Evolutionary conservation across 495 filamentous ascomycete species (phyloP).

Genomic region (Hypoxylon fuscum): DNA sequence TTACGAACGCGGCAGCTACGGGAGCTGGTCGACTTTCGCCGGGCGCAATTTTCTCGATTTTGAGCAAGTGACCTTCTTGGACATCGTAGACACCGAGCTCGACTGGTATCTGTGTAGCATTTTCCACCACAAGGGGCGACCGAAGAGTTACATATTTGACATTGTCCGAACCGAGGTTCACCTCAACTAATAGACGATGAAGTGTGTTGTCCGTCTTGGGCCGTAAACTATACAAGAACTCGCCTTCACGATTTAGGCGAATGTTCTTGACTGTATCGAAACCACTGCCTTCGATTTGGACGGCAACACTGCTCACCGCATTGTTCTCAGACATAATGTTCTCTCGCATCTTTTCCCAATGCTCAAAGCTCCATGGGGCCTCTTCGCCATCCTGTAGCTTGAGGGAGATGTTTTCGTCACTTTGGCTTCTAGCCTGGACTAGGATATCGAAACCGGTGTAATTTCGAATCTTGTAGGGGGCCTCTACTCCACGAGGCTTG

Average conservation of each 20-base stretch:
- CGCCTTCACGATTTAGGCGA: constrained; percentile 91
- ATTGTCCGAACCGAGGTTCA: constrained; percentile 88
- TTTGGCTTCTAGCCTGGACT: constrained; percentile 78
- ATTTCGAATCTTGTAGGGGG: constrained; percentile 92
- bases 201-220: constrained; percentile 79
- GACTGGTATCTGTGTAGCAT: constrained; percentile 94
- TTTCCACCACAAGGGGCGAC: constrained; percentile 95
- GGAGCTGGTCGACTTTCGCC: constrained; percentile 91
- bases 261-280: constrained; percentile 91
- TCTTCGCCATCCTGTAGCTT: constrained; percentile 90
- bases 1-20: constrained; percentile 89
- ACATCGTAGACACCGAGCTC: constrained; percentile 94
- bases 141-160: constrained; percentile 98
- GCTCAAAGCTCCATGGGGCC: constrained; percentile 93
- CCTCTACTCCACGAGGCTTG: constrained; percentile 90
- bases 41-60: constrained; percentile 96
- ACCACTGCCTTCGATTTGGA: constrained; percentile 89
- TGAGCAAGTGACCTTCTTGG: constrained; percentile 87
- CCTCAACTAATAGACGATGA: constrained; percentile 90
- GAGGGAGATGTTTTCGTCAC: constrained; percentile 68
- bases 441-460: constrained; percentile 92
- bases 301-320: constrained; percentile 76
- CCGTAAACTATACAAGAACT: constrained; percentile 85
- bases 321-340: constrained; percentile 81
- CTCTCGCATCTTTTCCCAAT: constrained; percentile 92